phyloP scores from a whole-genome alignment of 441 rosid species.

The Populus tomentosa region DNA sequence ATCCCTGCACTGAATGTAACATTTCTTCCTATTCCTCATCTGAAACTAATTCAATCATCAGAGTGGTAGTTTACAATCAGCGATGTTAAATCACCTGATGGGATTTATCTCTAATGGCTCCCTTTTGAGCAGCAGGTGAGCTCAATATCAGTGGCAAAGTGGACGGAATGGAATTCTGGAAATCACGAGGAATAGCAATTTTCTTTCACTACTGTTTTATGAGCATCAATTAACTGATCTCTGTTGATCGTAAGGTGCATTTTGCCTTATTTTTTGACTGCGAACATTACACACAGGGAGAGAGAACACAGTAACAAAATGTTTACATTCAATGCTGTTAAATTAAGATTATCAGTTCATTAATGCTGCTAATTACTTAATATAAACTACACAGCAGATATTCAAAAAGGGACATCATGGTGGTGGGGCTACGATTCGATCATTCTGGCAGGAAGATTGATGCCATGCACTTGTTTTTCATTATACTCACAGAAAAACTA shows the following conservation, averaged over 20 bases:
- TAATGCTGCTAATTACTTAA: neutral
- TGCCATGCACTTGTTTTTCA: neutral
- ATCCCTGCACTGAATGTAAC: neutral
- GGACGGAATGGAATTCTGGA: neutral
- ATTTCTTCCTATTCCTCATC: neutral
- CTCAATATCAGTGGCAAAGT: neutral
- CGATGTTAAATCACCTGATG: neutral
- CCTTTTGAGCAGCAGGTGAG: neutral
- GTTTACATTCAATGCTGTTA: neutral
- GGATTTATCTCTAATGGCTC: neutral
- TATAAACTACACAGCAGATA: neutral
- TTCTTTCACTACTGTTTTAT: neutral
- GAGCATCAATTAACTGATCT: neutral
- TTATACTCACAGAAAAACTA: no score
- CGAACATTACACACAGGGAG: neutral
- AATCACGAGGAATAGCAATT: neutral
- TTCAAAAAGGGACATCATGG: neutral
- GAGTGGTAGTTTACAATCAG: neutral
- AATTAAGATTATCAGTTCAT: neutral
- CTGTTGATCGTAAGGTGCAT: neutral
- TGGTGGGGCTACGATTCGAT: neutral
- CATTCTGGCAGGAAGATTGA: no score
- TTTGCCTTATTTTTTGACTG: neutral
- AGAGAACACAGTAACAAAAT: neutral
- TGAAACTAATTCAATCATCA: neutral